A percentile compares a stretch with the other conserved stretches of the same genome.
Conservation (phyloP, 1,139 yeast genomes). For the Saccharomycopsis phalli region DNA sequence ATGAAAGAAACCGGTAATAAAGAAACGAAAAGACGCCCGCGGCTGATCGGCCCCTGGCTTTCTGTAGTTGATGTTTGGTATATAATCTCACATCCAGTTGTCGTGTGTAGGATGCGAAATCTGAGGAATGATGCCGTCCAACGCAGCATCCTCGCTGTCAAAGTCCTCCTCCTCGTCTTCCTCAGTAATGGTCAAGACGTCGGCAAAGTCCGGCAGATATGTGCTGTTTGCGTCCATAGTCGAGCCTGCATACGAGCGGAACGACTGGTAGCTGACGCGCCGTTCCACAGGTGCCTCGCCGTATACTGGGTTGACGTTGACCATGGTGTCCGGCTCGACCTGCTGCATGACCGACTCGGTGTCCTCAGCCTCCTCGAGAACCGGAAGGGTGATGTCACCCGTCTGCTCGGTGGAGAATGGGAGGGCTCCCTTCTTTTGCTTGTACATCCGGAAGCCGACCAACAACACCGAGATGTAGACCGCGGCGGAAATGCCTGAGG, state of each 20-base stretch:
- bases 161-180: conserved; percentile 2
- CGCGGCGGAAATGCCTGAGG: conserved; percentile 13
- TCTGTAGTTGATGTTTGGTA: no score
- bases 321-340: conserved; percentile 2
- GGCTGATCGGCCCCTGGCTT: no score
- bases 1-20: no score
- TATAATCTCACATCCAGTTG: conserved; percentile 9
- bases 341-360: neutral
- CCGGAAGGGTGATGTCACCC: conserved; percentile 21
- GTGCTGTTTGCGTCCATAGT: neutral
- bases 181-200: conserved; percentile 2
- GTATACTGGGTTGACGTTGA: conserved; percentile 18
- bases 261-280: conserved; percentile 18
- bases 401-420: conserved; percentile 12
- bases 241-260: neutral
- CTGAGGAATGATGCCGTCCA: conserved; percentile 17
- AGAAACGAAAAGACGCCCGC: no score
- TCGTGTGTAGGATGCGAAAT: conserved; percentile 13
- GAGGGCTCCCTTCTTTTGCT: conserved; percentile 11
- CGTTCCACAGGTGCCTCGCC: conserved; percentile 1
- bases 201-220: neutral
- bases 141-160: conserved; percentile 5
- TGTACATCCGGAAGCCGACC: conserved; percentile 29
- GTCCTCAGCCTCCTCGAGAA: conserved; percentile 19
- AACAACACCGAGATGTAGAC: conserved; percentile 44